phyloP scores from a whole-genome alignment of 2,329 filamentous ascomycete species.

The Plenodomus lindquistii region DNA sequence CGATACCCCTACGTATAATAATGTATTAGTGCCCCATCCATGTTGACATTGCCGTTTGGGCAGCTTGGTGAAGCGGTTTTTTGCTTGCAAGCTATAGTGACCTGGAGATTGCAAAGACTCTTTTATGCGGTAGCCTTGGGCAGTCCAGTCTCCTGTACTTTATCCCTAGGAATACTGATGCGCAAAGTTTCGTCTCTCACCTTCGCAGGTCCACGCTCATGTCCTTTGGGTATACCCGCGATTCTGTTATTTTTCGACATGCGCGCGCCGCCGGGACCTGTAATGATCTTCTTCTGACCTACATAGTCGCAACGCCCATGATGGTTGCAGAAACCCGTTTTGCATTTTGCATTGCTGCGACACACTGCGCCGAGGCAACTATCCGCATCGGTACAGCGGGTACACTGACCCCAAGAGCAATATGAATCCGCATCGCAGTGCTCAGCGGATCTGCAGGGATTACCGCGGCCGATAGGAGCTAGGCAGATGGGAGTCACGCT shows the following conservation, averaged over 20 bases:
- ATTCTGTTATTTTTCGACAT: conserved; percentile 21
- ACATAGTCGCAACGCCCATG: conserved; percentile 36
- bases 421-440: conserved; percentile 33
- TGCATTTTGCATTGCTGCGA: conserved; percentile 33
- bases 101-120: background rate
- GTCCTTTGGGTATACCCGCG: conserved; percentile 21
- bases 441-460: conserved; percentile 27
- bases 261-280: conserved; percentile 24
- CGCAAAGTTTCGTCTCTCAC: conserved; percentile 37
- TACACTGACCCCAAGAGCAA: conserved; percentile 36
- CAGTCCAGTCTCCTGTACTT: conserved; percentile 25
- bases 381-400: conserved; percentile 17
- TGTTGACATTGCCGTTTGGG: background rate
- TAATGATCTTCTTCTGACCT: conserved; percentile 18
- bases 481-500: conserved; percentile 8
- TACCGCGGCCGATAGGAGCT: conserved; percentile 11
- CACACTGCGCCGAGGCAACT: conserved; percentile 32
- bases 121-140: background rate
- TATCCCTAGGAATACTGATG: conserved; percentile 29
- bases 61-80: background rate
- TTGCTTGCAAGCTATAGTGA: background rate
- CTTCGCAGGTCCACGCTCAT: conserved; percentile 33
- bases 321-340: conserved; percentile 38
- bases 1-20: conserved; percentile 5
- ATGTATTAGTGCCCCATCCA: conserved; percentile 1